Conservation (phyloP, 352 stramenopile species). For the Phytophthora ramorum region DNA sequence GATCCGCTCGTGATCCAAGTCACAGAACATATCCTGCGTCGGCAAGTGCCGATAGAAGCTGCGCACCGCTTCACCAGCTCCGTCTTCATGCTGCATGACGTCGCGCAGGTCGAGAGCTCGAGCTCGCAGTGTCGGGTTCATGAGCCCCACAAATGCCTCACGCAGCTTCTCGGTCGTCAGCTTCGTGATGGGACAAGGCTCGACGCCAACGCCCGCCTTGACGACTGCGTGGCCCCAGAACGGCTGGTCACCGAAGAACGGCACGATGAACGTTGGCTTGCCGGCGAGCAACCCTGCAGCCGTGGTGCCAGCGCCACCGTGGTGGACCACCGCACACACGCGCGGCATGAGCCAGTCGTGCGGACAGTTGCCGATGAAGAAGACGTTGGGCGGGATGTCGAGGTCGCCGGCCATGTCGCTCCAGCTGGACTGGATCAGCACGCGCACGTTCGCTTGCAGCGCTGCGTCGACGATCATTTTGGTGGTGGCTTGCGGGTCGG, state of each 20-base stretch:
- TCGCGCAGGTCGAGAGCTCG: slow-evolving; percentile 52
- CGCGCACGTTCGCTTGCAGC: slow-evolving; percentile 8
- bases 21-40: slow-evolving; percentile 86
- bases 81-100: slow-evolving; percentile 80
- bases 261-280: slow-evolving; percentile 92
- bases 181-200: slow-evolving; percentile 75
- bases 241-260: slow-evolving; percentile 95
- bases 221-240: slow-evolving; percentile 91
- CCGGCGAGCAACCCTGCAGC: slow-evolving; percentile 80
- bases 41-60: slow-evolving; percentile 86
- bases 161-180: slow-evolving; percentile 76
- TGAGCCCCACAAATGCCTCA: slow-evolving; percentile 66
- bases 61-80: slow-evolving; percentile 71
- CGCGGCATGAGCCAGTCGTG: slow-evolving; percentile 32
- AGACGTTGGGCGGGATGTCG: slow-evolving; percentile 26
- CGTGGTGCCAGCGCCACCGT: slow-evolving; percentile 24
- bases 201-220: slow-evolving; percentile 72
- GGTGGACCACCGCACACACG: slow-evolving; percentile 23
- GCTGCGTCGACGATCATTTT: slow-evolving; percentile 32
- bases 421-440: slow-evolving; percentile 35
- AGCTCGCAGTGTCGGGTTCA: slow-evolving; percentile 43
- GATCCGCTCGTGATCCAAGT: slow-evolving; percentile 43
- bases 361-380: slow-evolving; percentile 29
- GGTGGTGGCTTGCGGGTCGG: slow-evolving; percentile 17
- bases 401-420: slow-evolving; percentile 31